Evolutionary conservation across 805 yeast species (phyloP).

Genomic region (Candida krabiensis): DNA sequence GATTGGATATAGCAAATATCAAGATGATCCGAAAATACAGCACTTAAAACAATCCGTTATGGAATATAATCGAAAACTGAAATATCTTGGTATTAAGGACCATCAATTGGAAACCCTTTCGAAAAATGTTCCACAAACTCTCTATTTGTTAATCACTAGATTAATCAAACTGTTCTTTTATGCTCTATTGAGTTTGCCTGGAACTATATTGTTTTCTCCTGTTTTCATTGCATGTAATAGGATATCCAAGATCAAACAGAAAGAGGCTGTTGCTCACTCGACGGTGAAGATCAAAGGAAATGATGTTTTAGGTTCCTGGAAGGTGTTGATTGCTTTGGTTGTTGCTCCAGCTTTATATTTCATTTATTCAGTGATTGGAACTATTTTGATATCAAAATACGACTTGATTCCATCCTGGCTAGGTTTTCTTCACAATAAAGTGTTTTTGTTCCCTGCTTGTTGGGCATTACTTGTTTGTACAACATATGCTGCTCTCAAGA

Average conservation of each 20-base stretch:
- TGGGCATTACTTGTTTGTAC: conserved; percentile 68
- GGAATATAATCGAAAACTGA: conserved; percentile 64
- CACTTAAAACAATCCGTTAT: conserved; percentile 63
- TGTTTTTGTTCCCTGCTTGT: conserved; percentile 44
- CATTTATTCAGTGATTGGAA: conserved; percentile 67
- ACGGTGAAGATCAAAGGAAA: conserved; percentile 86
- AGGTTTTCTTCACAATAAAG: conserved; percentile 3
- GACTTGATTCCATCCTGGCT: conserved; percentile 14
- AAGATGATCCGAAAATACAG: conserved; percentile 68
- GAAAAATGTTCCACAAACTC: conserved; percentile 48
- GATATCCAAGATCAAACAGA: conserved; percentile 71
- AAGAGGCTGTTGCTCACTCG: conserved; percentile 78
- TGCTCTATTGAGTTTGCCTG: conserved; percentile 74
- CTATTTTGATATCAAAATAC: conserved; percentile 22
- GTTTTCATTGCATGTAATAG: conserved; percentile 75
- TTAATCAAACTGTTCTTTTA: conserved; percentile 54
- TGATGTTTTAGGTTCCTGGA: conserved; percentile 97
- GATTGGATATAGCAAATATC: conserved; percentile 73
- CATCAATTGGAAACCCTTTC: conserved; percentile 66
- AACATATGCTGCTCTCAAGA: conserved; percentile 82
- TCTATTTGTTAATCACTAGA: conserved; percentile 57
- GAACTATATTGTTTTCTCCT: conserved; percentile 82
- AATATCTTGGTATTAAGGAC: conserved; percentile 63
- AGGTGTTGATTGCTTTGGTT: conserved; percentile 82
- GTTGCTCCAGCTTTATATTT: conserved; percentile 83